A percentile compares a stretch with the other conserved stretches of the same genome.
phyloP scores from a whole-genome alignment of 2,329 filamentous ascomycete genomes.

The Zymoseptoria ardabiliae region DNA sequence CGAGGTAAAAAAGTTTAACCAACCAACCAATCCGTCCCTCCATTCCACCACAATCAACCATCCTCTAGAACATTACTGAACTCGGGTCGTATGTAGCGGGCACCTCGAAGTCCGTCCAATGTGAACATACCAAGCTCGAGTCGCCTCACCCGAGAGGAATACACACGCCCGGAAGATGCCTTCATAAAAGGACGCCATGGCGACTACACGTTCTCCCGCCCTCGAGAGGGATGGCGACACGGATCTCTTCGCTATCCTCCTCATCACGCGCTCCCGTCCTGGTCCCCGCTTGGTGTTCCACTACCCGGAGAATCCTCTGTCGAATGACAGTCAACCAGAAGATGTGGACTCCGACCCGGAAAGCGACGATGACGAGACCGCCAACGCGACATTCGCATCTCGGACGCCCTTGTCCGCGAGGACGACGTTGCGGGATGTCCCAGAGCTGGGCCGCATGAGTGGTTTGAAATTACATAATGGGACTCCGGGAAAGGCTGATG shows the following conservation, averaged over 20 bases:
- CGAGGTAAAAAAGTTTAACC: too few species aligned
- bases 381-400: background rate
- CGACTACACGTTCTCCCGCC: background rate
- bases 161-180: background rate
- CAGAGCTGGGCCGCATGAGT: background rate
- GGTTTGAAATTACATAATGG: background rate
- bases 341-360: conserved; percentile 10
- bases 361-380: conserved; percentile 7
- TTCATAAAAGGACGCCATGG: background rate
- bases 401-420: background rate
- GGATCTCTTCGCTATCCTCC: conserved; percentile 58
- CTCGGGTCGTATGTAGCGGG: too few species aligned
- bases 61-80: too few species aligned
- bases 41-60: background rate
- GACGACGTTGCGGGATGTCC: background rate
- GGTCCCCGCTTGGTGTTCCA: conserved; percentile 81
- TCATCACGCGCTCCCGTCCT: conserved; percentile 69
- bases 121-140: too few species aligned
- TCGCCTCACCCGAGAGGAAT: too few species aligned
- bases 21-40: too few species aligned
- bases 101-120: too few species aligned
- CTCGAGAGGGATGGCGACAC: background rate
- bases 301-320: conserved; percentile 47
- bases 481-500: too few species aligned
- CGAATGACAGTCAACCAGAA: conserved; percentile 3